Evolutionary conservation across 2,329 filamentous ascomycete species (phyloP).

Genomic region (Alternaria novae-zelandiae): DNA sequence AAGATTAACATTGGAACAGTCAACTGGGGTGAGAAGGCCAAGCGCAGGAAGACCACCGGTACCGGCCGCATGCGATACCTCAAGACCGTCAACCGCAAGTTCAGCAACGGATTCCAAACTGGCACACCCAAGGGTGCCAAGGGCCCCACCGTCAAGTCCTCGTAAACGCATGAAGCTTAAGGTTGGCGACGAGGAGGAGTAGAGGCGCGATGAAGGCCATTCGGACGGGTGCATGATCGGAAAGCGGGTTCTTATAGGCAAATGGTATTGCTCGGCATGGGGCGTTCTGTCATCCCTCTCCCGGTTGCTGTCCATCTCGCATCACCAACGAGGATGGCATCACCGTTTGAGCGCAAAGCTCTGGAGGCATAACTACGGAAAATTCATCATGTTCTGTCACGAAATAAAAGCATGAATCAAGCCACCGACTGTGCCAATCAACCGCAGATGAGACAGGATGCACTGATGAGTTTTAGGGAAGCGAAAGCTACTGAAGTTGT

Average conservation of each 20-base stretch:
- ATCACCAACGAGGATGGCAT: slow-evolving; percentile 39
- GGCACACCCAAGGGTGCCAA: slow-evolving; percentile 85
- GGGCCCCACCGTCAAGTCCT: slow-evolving; percentile 58
- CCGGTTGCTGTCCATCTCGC: slow-evolving; percentile 39
- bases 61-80: slow-evolving; percentile 96
- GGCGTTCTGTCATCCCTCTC: slow-evolving; percentile 47
- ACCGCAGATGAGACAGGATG: background rate
- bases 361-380: slow-evolving; percentile 48
- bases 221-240: slow-evolving; percentile 38
- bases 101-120: slow-evolving; percentile 97
- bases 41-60: slow-evolving; percentile 99
- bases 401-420: slow-evolving; percentile 42
- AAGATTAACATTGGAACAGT: slow-evolving; percentile 61
- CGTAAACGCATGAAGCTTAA: slow-evolving; percentile 20
- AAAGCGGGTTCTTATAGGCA: slow-evolving; percentile 42
- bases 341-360: slow-evolving; percentile 37
- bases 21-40: slow-evolving; percentile 99
- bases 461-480: background rate
- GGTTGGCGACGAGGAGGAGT: slow-evolving; percentile 21
- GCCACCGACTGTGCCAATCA: slow-evolving; percentile 10
- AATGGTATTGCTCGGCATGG: slow-evolving; percentile 48
- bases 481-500: background rate
- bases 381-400: slow-evolving; percentile 50
- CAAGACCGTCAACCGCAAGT: slow-evolving; percentile 88
- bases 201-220: slow-evolving; percentile 35